Conservation (phyloP, 495 filamentous ascomycete genomes). For the Xylaria castorea region DNA sequence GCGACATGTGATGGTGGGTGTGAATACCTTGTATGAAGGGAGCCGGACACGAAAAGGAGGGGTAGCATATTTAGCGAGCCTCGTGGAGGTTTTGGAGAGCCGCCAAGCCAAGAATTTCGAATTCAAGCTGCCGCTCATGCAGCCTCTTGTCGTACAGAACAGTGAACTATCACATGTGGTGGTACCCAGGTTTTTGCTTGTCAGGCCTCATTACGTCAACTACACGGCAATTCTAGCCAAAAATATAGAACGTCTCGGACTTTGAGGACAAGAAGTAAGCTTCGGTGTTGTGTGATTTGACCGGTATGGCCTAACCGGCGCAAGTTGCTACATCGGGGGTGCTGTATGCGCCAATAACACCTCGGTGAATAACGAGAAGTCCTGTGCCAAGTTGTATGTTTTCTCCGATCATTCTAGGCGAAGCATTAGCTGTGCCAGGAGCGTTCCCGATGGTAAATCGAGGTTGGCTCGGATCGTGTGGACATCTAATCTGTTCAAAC, state of each 20-base stretch:
- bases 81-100: neutral
- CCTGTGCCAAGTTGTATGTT: neutral
- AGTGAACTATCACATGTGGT: neutral
- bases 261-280: neutral
- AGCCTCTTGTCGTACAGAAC: conserved; percentile 1
- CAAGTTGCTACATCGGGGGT: neutral
- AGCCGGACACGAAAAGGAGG: neutral
- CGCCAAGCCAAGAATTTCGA: neutral
- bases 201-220: neutral
- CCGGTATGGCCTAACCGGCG: neutral
- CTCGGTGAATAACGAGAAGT: neutral
- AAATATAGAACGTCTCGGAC: neutral
- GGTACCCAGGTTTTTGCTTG: neutral
- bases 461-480: neutral
- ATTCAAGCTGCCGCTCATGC: neutral
- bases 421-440: neutral
- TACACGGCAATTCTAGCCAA: neutral
- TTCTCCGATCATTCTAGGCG: neutral
- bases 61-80: neutral
- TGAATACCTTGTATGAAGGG: neutral
- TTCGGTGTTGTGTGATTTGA: neutral
- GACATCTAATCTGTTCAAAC: neutral
- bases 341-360: neutral
- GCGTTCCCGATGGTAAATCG: neutral
- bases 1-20: neutral